A percentile compares a stretch with the other conserved stretches of the same genome.
These are phyloP conservation scores for Crinitomyces ghanaensis DNA, from an alignment of 805 yeast genomes.

Conservation along the genomic window DNA sequence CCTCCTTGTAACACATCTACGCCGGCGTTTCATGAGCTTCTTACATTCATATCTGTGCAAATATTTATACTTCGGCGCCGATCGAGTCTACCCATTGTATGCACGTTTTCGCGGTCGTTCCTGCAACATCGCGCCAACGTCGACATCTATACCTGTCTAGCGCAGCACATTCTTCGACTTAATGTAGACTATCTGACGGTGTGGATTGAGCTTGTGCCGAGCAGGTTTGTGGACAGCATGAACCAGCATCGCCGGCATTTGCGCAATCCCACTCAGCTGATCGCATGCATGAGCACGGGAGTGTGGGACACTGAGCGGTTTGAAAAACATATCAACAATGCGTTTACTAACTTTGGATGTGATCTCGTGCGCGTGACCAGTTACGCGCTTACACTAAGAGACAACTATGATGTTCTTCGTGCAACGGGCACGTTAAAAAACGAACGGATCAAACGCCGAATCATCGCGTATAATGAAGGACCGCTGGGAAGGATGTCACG, in stretches of 20 bases:
- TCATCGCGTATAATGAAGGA: constrained; percentile 9
- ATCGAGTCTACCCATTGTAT: constrained; percentile 5
- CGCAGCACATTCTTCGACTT: constrained; percentile 4
- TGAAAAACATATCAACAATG: not conserved
- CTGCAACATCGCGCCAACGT: constrained; percentile 2
- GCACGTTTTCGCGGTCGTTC: constrained; percentile 5
- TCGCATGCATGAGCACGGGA: constrained; percentile 4
- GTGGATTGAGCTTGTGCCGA: constrained; percentile 4
- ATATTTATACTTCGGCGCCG: constrained; percentile 3
- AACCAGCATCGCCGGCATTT: constrained; percentile 2
- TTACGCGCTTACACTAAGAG: constrained; percentile 6
- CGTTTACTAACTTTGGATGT: constrained; percentile 1
- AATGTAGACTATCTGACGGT: constrained; percentile 7
- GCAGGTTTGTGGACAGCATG: constrained; percentile 3
- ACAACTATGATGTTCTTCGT: constrained; percentile 3
- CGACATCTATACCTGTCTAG: constrained; percentile 4
- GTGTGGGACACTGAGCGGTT: constrained; percentile 7
- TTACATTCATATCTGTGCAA: constrained; percentile 4
- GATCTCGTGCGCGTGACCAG: constrained; percentile 3
- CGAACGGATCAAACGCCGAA: not conserved
- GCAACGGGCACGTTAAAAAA: not conserved
- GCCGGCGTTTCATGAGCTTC: too few species aligned
- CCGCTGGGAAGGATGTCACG: constrained; percentile 7
- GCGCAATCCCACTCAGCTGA: constrained; percentile 3
- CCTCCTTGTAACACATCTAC: too few species aligned